A percentile compares a stretch with the other conserved stretches of the same genome.
Evolutionary conservation across 139 green algal genomes (phyloP).

Genomic region (Desmodesmus armatus): DNA sequence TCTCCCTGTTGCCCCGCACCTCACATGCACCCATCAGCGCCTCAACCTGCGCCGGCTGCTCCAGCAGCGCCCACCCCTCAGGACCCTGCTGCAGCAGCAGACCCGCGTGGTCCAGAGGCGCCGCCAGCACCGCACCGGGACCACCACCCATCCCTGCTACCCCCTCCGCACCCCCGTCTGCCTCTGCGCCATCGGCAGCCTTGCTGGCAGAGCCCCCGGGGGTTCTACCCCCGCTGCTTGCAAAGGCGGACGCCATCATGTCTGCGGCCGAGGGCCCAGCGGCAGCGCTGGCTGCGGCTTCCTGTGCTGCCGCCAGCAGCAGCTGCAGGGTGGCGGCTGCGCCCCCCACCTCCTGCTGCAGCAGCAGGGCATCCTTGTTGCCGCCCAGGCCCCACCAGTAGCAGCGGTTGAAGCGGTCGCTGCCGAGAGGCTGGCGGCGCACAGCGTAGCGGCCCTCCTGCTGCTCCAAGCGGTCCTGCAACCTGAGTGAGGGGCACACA

Average conservation of each 20-base stretch:
- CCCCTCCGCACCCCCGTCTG: not conserved
- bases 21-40: slow-evolving; percentile 56
- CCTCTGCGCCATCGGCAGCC: too few species aligned
- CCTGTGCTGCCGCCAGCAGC: slow-evolving; percentile 14
- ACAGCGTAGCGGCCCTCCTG: slow-evolving; percentile 51
- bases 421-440: slow-evolving; percentile 66
- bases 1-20: slow-evolving; percentile 64
- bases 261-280: too few species aligned
- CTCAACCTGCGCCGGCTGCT: slow-evolving; percentile 22
- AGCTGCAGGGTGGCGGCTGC: slow-evolving; percentile 1
- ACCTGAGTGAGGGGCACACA: too few species aligned
- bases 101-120: slow-evolving; percentile 14
- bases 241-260: too few species aligned
- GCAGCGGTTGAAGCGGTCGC: slow-evolving; percentile 69
- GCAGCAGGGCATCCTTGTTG: slow-evolving; percentile 25
- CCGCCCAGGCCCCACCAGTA: slow-evolving; percentile 69
- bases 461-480: slow-evolving; percentile 60
- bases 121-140: not conserved
- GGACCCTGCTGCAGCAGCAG: slow-evolving; percentile 18
- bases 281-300: not conserved
- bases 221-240: too few species aligned
- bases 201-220: not conserved
- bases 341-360: slow-evolving; percentile 39
- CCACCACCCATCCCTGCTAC: not conserved
- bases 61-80: slow-evolving; percentile 40